A percentile compares a stretch with the other conserved stretches of the same genome.
These are phyloP conservation scores for Cucurbita ficifolia DNA, from an alignment of 306 rosid species.

Conservation along the genomic window DNA sequence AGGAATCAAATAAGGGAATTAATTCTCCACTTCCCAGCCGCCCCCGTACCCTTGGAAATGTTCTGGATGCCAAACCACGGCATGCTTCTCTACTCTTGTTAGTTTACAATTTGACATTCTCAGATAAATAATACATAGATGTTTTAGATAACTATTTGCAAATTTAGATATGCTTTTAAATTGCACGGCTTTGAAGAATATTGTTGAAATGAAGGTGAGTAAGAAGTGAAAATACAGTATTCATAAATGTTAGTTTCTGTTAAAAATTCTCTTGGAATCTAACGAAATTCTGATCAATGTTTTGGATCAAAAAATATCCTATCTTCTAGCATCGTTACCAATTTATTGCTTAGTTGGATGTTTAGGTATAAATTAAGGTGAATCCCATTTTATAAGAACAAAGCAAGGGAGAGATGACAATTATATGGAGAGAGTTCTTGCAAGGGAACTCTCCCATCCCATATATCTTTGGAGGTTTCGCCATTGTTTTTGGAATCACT, in stretches of 20 bases:
- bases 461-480: slow-evolving; percentile 4
- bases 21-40: slow-evolving; percentile 1
- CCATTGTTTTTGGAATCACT: not conserved
- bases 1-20: not conserved
- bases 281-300: not conserved
- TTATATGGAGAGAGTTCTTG: not conserved
- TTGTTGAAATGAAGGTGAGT: not conserved
- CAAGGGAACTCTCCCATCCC: slow-evolving; percentile 2
- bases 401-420: slow-evolving; percentile 3
- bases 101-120: not conserved
- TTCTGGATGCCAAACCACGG: not conserved
- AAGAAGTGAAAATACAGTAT: not conserved
- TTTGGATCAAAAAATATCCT: not conserved
- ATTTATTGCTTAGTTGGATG: not conserved
- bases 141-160: not conserved
- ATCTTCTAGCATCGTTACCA: not conserved
- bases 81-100: not conserved
- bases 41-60: not conserved
- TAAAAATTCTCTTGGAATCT: not conserved
- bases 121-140: not conserved
- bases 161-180: not conserved
- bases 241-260: not conserved
- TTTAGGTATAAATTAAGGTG: not conserved
- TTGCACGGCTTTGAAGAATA: not conserved
- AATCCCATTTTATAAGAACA: not conserved